phyloP scores from a whole-genome alignment of 2,329 filamentous ascomycete species.

The Fusarium anguioides region DNA sequence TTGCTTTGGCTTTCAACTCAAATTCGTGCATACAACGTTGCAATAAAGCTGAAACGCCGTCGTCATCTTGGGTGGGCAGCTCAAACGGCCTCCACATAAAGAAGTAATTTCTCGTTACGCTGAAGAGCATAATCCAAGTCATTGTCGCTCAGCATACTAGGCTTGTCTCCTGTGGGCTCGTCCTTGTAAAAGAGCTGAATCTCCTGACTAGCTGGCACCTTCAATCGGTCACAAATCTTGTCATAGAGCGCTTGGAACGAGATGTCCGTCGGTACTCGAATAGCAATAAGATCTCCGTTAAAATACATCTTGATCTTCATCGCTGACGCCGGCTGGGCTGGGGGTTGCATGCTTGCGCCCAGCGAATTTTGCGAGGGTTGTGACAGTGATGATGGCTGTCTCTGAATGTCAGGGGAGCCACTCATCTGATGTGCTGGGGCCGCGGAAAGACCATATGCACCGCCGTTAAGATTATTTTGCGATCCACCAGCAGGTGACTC shows the following conservation, averaged over 20 bases:
- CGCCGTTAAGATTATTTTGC: conserved; percentile 70
- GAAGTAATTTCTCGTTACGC: conserved; percentile 86
- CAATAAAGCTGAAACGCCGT: conserved; percentile 39
- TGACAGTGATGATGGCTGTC: conserved; percentile 43
- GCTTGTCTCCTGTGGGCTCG: conserved; percentile 79
- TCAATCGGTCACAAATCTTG: conserved; percentile 86
- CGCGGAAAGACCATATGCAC: conserved; percentile 65
- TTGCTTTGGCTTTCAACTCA: conserved; percentile 19
- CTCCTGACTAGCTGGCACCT: conserved; percentile 74
- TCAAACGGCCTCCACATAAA: conserved; percentile 72
- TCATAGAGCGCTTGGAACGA: conserved; percentile 81
- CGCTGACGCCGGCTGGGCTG: conserved; percentile 57
- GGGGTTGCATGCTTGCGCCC: conserved; percentile 57
- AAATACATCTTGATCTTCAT: conserved; percentile 98
- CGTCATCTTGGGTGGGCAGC: conserved; percentile 10
- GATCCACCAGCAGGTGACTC: conserved; percentile 71
- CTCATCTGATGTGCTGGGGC: conserved; percentile 56
- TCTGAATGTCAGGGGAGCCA: conserved; percentile 39
- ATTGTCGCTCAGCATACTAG: conserved; percentile 79
- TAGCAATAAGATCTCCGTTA: conserved; percentile 90
- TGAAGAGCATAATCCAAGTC: conserved; percentile 84
- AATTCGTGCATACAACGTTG: conserved; percentile 20
- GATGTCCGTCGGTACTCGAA: conserved; percentile 86
- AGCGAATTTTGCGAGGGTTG: conserved; percentile 62
- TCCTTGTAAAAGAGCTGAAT: conserved; percentile 88